Percentiles rank a stretch among this genome's conserved stretches.
Conservation (phyloP, 306 rosid species). For the Echinosophora koreensis region DNA sequence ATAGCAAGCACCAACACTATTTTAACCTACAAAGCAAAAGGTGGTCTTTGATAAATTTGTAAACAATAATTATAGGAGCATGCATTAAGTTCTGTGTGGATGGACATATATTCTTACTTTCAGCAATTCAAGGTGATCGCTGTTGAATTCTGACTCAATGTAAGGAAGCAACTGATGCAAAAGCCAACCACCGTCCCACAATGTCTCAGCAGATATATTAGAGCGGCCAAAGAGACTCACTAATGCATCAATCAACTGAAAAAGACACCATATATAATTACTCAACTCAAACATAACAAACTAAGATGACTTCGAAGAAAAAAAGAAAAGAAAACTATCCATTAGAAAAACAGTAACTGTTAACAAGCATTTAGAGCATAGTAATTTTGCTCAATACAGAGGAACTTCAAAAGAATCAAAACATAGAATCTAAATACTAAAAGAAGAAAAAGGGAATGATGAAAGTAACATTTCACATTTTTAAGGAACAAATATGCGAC, state of each 20-base stretch:
- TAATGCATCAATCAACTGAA: conserved; percentile 89
- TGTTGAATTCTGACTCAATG: conserved; percentile 80
- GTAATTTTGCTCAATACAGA: background rate
- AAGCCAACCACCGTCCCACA: conserved; percentile 99
- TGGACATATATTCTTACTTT: conserved; percentile 61
- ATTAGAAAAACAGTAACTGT: background rate
- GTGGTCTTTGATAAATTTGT: conserved; percentile 7
- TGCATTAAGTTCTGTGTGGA: background rate
- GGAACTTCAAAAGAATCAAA: background rate
- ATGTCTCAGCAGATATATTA: conserved; percentile 82
- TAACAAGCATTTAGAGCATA: conserved; percentile 11
- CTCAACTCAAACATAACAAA: conserved; percentile 35
- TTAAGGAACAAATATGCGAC: background rate
- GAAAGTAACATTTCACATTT: background rate
- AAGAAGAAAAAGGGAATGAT: conserved; percentile 15
- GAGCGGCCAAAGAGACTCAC: conserved; percentile 87
- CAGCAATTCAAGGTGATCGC: conserved; percentile 74
- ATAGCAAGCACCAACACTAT: conserved; percentile 31
- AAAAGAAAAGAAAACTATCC: conserved; percentile 26
- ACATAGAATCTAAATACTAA: background rate
- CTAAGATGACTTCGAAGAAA: conserved; percentile 16
- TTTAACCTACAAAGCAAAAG: conserved; percentile 23
- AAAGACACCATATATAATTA: conserved; percentile 37
- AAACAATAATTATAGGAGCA: conserved; percentile 28
- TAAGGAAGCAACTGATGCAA: conserved; percentile 93